Evolutionary conservation across 768 basidiomycete species (phyloP), one percentile per base, ranked within the genome.

Genomic region (Mycena leptocephala): DNA sequence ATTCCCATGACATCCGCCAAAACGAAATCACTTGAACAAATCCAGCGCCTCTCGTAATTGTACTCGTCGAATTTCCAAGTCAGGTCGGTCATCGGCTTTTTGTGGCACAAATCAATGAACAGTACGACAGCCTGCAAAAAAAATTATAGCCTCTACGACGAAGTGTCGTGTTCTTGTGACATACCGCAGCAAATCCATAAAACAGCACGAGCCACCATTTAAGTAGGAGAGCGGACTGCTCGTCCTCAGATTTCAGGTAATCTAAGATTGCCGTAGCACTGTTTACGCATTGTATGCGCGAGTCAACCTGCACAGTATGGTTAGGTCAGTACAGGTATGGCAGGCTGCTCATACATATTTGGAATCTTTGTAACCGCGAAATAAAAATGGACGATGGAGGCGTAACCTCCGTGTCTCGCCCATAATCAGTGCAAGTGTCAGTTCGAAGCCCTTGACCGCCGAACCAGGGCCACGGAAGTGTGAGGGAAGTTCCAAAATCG

Each of bases 71-170:
- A 71, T 64, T 35, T 79, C 76, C 39, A 79, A 46, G 32, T 73
- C 65, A n/a, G 72, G 72, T 22, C 79, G 78, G 35, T 74, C 68
- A 20, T 80, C 79, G 10, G 76, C 74, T 35, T 80, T 78, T 14
- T 72, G 39, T 81, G 77, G 32, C 81, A 83, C 22, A 83, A 41
- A 66, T 83, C 82, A 18, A 81, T 80, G 56, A 83, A 83, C 22
- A 83, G 72, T 16, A 83, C 81, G 11, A 83, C 79, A 26, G 78
- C 74, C 81, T 82, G 33, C 3, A 22, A 33, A 32, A 14, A 9
- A 32, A 14, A 16, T 18, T 32, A 7, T 13, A 33, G 33, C 16
- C 20, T 11, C 11, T 10, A 28, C 32, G 22, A 33, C 9, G 20
- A 13, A 16, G 5, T 32, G 10, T 26, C 20, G 26, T 0, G 7